These are phyloP conservation scores for Aspergillus baeticus DNA, from an alignment of 495 filamentous ascomycete species.

Conservation along the genomic window DNA sequence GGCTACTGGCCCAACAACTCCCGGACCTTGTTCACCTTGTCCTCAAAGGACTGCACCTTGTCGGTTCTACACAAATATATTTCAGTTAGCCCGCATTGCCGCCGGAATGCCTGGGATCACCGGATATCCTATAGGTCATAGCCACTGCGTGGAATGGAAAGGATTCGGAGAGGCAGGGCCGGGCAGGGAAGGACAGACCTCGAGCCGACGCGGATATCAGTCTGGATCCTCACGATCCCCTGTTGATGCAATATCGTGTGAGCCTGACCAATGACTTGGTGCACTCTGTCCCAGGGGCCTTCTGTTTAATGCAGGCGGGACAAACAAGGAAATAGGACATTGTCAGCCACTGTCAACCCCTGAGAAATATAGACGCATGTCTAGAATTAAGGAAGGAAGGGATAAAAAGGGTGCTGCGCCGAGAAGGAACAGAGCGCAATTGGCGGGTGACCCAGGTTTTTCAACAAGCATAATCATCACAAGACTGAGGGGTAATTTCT, in stretches of 20 bases:
- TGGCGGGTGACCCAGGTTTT: neutral
- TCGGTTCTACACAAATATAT: conserved; percentile 51
- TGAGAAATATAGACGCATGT: neutral
- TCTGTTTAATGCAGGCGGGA: conserved; percentile 49
- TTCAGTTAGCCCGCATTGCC: conserved; percentile 16
- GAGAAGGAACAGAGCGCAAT: neutral
- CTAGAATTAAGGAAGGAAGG: neutral
- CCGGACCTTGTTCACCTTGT: conserved; percentile 66
- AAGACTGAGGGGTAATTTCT: conserved; percentile 6
- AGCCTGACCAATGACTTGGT: conserved; percentile 85
- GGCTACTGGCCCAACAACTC: conserved; percentile 50
- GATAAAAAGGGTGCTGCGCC: neutral
- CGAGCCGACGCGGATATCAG: conserved; percentile 82
- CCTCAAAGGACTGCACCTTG: conserved; percentile 63
- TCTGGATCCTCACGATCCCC: conserved; percentile 81
- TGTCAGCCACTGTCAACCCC: conserved; percentile 10
- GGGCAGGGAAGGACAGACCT: conserved; percentile 51
- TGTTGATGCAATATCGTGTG: conserved; percentile 80
- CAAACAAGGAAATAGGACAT: neutral
- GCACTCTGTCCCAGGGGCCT: conserved; percentile 87
- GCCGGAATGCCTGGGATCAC: neutral
- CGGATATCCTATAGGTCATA: too few relatives aligned
- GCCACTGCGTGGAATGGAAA: neutral
- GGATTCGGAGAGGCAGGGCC: neutral
- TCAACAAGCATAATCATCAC: neutral